Evolutionary conservation across 202 grass and related monocot species (phyloP).

Genomic region (Eragrostis tef): DNA sequence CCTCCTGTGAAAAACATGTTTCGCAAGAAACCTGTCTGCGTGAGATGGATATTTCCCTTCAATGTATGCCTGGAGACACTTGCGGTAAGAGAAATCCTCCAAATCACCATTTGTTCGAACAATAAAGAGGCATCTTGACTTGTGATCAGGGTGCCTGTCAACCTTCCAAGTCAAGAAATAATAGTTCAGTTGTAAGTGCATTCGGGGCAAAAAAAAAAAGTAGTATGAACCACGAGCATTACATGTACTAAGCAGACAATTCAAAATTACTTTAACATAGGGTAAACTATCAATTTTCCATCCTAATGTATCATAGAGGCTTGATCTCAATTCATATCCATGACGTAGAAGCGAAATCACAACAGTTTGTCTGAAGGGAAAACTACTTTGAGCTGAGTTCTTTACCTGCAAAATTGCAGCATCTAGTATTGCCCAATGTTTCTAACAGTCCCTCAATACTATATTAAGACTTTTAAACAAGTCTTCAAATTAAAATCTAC

Average conservation of each 20-base stretch:
- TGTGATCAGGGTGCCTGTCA: conserved; percentile 53
- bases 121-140: conserved; percentile 66
- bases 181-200: neutral
- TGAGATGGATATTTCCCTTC: conserved; percentile 52
- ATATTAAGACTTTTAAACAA: neutral
- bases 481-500: neutral
- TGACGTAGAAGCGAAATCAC: neutral
- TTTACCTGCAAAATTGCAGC: neutral
- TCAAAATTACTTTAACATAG: conserved; percentile 10
- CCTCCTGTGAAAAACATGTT: conserved; percentile 26
- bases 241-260: conserved; percentile 23
- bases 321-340: neutral
- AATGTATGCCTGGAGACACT: conserved; percentile 62
- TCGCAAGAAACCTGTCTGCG: conserved; percentile 49
- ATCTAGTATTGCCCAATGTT: neutral
- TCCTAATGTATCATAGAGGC: neutral
- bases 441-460: neutral
- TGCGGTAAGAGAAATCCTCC: conserved; percentile 70
- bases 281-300: neutral
- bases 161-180: conserved; percentile 51
- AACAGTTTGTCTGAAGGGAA: neutral
- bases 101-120: conserved; percentile 56
- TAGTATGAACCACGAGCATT: neutral
- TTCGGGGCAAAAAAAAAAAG: neutral
- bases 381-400: neutral